Conservation (phyloP, 441 rosid species). For the Gossypium schwendimanii region DNA sequence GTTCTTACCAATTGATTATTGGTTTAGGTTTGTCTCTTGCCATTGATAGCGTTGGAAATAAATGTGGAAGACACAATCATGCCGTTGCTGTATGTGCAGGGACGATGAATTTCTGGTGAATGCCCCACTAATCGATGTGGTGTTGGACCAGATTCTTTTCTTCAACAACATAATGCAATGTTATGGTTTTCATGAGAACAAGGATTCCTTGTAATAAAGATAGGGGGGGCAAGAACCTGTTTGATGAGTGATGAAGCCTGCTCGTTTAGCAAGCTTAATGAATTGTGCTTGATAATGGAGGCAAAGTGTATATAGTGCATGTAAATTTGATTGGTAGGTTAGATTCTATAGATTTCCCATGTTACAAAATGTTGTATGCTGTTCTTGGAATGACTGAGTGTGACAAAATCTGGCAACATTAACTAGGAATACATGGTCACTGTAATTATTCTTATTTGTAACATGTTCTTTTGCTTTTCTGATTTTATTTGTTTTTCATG, state of each 20-base stretch:
- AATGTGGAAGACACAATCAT: background rate
- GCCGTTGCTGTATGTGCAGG: background rate
- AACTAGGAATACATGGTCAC: background rate
- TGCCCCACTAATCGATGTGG: background rate
- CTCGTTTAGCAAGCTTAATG: background rate
- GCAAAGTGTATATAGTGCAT: background rate
- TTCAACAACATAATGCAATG: background rate
- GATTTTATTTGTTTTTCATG: background rate
- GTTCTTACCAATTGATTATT: background rate
- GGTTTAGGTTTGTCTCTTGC: background rate
- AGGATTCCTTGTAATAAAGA: background rate
- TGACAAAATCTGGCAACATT: conserved; percentile 29
- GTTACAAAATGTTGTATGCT: conserved; percentile 8
- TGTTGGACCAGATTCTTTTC: background rate
- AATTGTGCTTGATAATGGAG: background rate
- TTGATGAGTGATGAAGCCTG: conserved; percentile 2
- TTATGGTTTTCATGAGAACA: background rate
- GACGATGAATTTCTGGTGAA: background rate
- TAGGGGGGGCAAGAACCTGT: background rate
- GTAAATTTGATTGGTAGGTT: conserved; percentile 10
- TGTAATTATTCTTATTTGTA: background rate
- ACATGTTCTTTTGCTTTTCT: background rate
- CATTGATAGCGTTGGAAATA: background rate
- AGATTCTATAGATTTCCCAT: background rate
- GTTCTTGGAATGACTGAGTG: conserved; percentile 31